A percentile compares a stretch with the other conserved stretches of the same genome.
Conservation (phyloP, 164 flowering plant species). For the Macadamia integrifolia region DNA sequence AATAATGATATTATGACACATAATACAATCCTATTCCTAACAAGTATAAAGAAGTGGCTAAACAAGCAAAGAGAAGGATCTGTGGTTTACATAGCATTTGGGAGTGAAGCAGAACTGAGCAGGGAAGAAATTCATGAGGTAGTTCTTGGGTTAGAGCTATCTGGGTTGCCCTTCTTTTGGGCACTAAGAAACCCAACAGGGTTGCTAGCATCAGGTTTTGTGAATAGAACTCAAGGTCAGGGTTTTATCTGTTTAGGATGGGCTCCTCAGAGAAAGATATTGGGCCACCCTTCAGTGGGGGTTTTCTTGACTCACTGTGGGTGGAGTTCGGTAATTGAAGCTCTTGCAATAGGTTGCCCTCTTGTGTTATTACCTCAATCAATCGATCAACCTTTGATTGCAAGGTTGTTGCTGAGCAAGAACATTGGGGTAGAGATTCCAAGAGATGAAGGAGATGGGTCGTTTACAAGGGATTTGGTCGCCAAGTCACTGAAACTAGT, state of each 20-base stretch:
- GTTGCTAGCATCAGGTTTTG: slow-evolving; percentile 35
- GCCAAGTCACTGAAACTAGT: slow-evolving; percentile 32
- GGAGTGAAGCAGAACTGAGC: slow-evolving; percentile 42
- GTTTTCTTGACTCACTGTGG: slow-evolving; percentile 68
- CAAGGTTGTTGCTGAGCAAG: slow-evolving; percentile 40
- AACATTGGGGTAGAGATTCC: slow-evolving; percentile 42
- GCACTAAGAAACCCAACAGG: slow-evolving; percentile 25
- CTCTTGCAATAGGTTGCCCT: slow-evolving; percentile 31
- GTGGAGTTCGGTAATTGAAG: slow-evolving; percentile 55
- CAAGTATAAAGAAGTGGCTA: slow-evolving; percentile 31
- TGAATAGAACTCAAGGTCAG: slow-evolving; percentile 19
- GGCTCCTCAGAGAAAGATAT: slow-evolving; percentile 52
- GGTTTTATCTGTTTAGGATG: slow-evolving; percentile 40
- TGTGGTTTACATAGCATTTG: slow-evolving; percentile 48
- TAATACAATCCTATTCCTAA: no score
- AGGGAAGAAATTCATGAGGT: slow-evolving; percentile 29
- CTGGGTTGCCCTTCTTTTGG: slow-evolving; percentile 52
- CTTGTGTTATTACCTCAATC: slow-evolving; percentile 38
- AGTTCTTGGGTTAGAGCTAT: slow-evolving; percentile 51
- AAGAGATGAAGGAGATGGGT: slow-evolving; percentile 36
- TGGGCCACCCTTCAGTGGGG: slow-evolving; percentile 42
- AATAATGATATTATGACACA: no score
- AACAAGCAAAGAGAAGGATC: slow-evolving; percentile 27
- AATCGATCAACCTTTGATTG: slow-evolving; percentile 45
- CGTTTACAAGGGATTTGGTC: slow-evolving; percentile 41